These are phyloP conservation scores for Apiosordaria backusii DNA, from an alignment of 495 filamentous ascomycete genomes.

Conservation along the genomic window DNA sequence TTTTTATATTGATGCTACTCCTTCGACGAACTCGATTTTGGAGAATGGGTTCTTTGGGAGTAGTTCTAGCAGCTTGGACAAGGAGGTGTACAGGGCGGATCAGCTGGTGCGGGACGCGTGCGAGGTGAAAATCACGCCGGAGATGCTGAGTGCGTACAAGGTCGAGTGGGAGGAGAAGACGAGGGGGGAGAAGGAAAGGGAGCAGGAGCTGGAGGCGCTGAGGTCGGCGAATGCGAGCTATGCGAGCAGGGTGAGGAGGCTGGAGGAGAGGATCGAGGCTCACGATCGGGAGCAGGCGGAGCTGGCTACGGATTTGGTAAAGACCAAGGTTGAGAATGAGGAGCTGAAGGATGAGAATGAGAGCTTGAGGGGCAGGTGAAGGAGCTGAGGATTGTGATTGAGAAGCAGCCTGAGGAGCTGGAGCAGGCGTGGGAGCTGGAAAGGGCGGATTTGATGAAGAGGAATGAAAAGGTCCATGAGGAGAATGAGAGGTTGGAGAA, in stretches of 20 bases:
- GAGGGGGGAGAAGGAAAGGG: slow-evolving; percentile 69
- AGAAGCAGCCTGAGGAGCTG: slow-evolving; percentile 84
- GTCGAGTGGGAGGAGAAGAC: slow-evolving; percentile 90
- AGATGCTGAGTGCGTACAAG: slow-evolving; percentile 74
- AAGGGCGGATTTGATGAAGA: slow-evolving; percentile 88
- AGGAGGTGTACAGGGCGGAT: slow-evolving; percentile 93
- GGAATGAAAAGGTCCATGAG: slow-evolving; percentile 90
- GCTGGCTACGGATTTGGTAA: slow-evolving; percentile 84
- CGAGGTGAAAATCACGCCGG: slow-evolving; percentile 76
- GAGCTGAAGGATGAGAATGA: slow-evolving; percentile 85
- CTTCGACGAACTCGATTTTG: slow-evolving; percentile 79
- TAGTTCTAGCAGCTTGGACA: slow-evolving; percentile 76
- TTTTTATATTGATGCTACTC: slow-evolving; percentile 90
- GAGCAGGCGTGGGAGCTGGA: slow-evolving; percentile 77
- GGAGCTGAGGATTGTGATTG: slow-evolving; percentile 78
- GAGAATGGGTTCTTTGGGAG: slow-evolving; percentile 98
- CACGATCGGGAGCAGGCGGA: slow-evolving; percentile 91
- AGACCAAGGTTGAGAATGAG: slow-evolving; percentile 89
- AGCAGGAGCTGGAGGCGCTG: slow-evolving; percentile 75
- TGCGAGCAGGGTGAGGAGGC: slow-evolving; percentile 64
- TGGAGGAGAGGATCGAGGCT: slow-evolving; percentile 86
- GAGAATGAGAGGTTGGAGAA: slow-evolving; percentile 88
- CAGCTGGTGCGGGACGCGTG: slow-evolving; percentile 91
- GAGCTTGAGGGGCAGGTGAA: slow-evolving; percentile 73
- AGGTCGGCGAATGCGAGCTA: slow-evolving; percentile 61